Evolutionary conservation across 306 rosid species (phyloP).

Genomic region (Argentina anserina): DNA sequence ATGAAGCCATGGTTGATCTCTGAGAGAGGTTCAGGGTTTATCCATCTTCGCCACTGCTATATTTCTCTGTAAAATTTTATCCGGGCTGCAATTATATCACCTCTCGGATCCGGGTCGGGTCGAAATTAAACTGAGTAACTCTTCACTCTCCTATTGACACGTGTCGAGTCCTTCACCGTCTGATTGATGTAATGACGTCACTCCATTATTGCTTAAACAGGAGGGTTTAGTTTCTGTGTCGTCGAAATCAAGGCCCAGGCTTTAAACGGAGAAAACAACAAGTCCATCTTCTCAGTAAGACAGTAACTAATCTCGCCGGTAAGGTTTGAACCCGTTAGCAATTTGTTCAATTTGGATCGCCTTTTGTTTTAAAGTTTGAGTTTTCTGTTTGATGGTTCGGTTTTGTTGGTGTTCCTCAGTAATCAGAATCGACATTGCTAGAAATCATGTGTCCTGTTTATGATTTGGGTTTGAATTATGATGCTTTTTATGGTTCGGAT

Average conservation of each 20-base stretch:
- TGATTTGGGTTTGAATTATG: not conserved
- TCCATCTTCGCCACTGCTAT: constrained; percentile 18
- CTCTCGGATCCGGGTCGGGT: not conserved
- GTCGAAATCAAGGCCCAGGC: constrained; percentile 6
- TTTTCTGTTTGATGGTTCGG: too few species aligned
- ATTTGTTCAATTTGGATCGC: not conserved
- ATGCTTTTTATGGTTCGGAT: not conserved
- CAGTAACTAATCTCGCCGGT: not conserved
- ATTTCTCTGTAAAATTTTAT: constrained; percentile 9
- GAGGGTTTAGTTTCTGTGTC: not conserved
- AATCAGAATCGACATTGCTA: not conserved
- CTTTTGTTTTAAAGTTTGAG: not conserved
- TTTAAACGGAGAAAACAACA: not conserved
- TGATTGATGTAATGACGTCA: not conserved
- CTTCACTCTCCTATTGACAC: not conserved
- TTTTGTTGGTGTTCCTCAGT: not conserved
- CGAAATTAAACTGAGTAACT: not conserved
- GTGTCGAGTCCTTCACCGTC: not conserved
- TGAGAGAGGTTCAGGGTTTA: constrained; percentile 42
- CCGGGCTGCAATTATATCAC: constrained; percentile 16
- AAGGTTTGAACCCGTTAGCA: not conserved
- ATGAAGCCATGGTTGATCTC: constrained; percentile 48
- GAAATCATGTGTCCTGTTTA: not conserved
- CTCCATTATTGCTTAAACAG: not conserved
- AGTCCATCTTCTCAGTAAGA: not conserved